Base-by-base conservation (phyloP, 2,329 filamentous ascomycete genomes). In the Xylariaceae sp. region DNA sequence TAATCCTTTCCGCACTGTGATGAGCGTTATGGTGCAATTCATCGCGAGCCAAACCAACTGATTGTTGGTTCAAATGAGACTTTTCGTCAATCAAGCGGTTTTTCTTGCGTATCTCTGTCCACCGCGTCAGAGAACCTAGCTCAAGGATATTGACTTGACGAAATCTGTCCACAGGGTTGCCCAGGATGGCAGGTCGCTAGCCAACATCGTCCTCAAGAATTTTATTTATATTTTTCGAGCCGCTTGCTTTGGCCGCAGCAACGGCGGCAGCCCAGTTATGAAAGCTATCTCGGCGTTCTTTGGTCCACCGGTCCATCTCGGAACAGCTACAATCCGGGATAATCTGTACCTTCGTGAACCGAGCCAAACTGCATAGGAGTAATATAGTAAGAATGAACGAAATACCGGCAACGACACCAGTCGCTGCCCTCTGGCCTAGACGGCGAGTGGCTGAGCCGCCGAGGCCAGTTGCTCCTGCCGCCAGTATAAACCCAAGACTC, bases 81-180 rank as follows among this genome's bases (percentile, higher is more conserved):
- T 63, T 64, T 53, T 73, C 69, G 59, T 84, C 81, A 41, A 85
- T 77, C 42, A 87, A 72, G 39, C 73, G 75, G 63, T 87, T 87
- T 65, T 78, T 81, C 60, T 73, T 79, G 55, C 83, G 76, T 55
- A 92, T 91, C 70, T 91, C 88, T 20, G 82, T 87, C 85, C 87
- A 92, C 33, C 89, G 76, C 44, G 81, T 87, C 76, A 87, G 75
- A 29, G 75, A 73, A 0, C 89, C 88, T 53, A 89, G 72, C 69
- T 92, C 89, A 13, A 92, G 74, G 20, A 91, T 68, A 66, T 83
- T 91, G 79, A 92, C 84, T 55, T 85, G 80, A 43, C 89, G 79
- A 64, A 81, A 83, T 69, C 84, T 86, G 40, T 86, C 83, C 37
- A 82, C 83, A 10, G 88, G 87, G 65, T 89, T 87, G 10, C 88